A percentile compares a stretch with the other conserved stretches of the same genome.
Evolutionary conservation across 768 basidiomycete species (phyloP).

Genomic region (Sporobolomyces roseus): DNA sequence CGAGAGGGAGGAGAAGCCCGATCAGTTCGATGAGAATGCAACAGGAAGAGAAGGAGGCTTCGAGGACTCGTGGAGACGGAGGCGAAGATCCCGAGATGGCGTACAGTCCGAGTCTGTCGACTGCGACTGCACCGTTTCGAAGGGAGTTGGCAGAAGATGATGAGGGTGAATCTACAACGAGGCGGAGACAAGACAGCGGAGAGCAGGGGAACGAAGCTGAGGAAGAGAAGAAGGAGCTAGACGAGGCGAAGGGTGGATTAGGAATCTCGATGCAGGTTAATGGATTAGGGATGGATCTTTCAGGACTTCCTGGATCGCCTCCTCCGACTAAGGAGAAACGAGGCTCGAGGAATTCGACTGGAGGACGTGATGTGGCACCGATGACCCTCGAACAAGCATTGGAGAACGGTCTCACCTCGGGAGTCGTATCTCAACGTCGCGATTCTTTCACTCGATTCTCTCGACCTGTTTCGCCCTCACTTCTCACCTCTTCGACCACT

Average conservation of each 20-base stretch:
- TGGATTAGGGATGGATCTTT: conserved; percentile 16
- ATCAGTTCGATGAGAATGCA: conserved; percentile 10
- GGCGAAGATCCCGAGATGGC: conserved; percentile 22
- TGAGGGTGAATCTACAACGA: neutral
- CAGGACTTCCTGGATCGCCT: neutral
- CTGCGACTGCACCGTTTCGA: conserved; percentile 50
- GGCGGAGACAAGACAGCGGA: conserved; percentile 37
- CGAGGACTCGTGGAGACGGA: neutral
- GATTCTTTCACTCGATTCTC: conserved; percentile 5
- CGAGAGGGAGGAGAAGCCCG: conserved; percentile 11
- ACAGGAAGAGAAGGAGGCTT: conserved; percentile 11
- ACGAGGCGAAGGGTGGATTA: neutral
- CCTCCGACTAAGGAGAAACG: neutral
- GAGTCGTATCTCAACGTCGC: neutral
- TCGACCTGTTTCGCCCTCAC: neutral
- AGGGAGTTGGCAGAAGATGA: conserved; percentile 49
- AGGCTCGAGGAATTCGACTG: no score
- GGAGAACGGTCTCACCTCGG: neutral
- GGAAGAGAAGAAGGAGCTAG: conserved; percentile 33
- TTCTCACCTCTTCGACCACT: conserved; percentile 1
- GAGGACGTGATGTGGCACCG: neutral
- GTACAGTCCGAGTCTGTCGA: conserved; percentile 42
- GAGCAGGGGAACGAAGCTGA: conserved; percentile 45
- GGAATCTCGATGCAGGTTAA: conserved; percentile 11
- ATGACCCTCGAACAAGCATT: conserved; percentile 7